Percentiles rank a stretch among this genome's conserved stretches.
These are phyloP conservation scores for Wallacemonas sp. DNA, from an alignment of 208 protist species.

Conservation along the genomic window DNA sequence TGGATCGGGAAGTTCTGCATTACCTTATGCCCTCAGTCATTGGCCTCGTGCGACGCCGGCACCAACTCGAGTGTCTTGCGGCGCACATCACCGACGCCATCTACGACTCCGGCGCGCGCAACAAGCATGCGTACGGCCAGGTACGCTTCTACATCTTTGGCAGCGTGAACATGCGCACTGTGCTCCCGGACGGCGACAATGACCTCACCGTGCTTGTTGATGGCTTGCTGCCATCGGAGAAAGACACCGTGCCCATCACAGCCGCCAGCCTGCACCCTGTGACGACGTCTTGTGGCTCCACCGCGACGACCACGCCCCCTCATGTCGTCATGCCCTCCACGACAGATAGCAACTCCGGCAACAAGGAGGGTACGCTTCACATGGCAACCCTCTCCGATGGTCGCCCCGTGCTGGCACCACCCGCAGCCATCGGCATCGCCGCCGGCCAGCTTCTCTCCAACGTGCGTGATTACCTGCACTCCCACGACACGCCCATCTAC, in stretches of 20 bases:
- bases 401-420: slow-evolving; percentile 40
- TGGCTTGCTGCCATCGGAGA: slow-evolving; percentile 39
- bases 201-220: slow-evolving; percentile 85
- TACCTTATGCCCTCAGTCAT: slow-evolving; percentile 51
- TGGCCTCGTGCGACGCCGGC: slow-evolving; percentile 50
- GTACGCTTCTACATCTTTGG: slow-evolving; percentile 87
- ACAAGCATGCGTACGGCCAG: slow-evolving; percentile 37
- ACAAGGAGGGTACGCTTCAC: slow-evolving; percentile 55
- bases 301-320: background rate
- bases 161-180: slow-evolving; percentile 83
- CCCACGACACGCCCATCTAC: slow-evolving; percentile 53
- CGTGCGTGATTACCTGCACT: slow-evolving; percentile 63
- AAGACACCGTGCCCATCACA: slow-evolving; percentile 6
- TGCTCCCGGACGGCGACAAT: slow-evolving; percentile 90
- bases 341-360: slow-evolving; percentile 60
- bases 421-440: slow-evolving; percentile 58
- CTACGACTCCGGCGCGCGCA: slow-evolving; percentile 29
- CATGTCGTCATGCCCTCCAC: slow-evolving; percentile 28
- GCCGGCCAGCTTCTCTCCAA: slow-evolving; percentile 63
- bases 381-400: slow-evolving; percentile 42
- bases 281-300: background rate
- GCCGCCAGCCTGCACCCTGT: background rate
- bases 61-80: slow-evolving; percentile 56
- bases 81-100: slow-evolving; percentile 68
- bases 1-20: slow-evolving; percentile 65